Percentiles rank a stretch among this genome's conserved stretches.
phyloP scores from a whole-genome alignment of 192 early-diverging fungal genomes.

The Coemansia sp. region DNA sequence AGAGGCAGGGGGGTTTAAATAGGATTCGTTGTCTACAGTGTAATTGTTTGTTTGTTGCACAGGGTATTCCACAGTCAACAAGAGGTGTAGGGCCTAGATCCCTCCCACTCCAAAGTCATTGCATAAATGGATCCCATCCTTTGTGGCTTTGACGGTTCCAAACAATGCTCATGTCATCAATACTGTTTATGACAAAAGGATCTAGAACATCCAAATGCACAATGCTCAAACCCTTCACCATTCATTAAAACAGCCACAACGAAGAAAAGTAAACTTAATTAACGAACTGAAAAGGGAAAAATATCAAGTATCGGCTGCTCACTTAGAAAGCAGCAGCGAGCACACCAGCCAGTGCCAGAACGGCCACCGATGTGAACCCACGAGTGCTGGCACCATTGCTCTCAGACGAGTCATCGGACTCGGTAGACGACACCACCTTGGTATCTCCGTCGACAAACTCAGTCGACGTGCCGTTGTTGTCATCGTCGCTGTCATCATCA shows the following conservation, averaged over 20 bases:
- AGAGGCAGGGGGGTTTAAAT: background rate
- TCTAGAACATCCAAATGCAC: no score
- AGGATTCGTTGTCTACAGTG: background rate
- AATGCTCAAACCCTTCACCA: no score
- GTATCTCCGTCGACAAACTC: conserved; percentile 21
- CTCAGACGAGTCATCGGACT: background rate
- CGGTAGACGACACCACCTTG: background rate
- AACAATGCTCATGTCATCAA: no score
- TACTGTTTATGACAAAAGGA: no score
- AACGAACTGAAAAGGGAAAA: background rate
- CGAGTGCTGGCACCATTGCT: background rate
- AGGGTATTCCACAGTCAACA: background rate
- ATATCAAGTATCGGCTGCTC: background rate
- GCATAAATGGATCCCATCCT: background rate
- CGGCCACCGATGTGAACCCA: conserved; percentile 5
- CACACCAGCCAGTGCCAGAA: conserved; percentile 28
- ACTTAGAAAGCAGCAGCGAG: conserved; percentile 30
- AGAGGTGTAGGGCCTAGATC: no score
- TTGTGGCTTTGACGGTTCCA: no score
- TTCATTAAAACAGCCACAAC: no score
- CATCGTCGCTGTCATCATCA: background rate
- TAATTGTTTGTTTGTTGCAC: background rate
- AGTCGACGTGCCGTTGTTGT: conserved; percentile 10
- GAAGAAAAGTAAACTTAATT: no score
- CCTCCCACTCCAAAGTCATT: background rate